These are phyloP conservation scores for Scheffersomyces lignicola DNA, from an alignment of 1,139 yeast genomes.

Conservation along the genomic window DNA sequence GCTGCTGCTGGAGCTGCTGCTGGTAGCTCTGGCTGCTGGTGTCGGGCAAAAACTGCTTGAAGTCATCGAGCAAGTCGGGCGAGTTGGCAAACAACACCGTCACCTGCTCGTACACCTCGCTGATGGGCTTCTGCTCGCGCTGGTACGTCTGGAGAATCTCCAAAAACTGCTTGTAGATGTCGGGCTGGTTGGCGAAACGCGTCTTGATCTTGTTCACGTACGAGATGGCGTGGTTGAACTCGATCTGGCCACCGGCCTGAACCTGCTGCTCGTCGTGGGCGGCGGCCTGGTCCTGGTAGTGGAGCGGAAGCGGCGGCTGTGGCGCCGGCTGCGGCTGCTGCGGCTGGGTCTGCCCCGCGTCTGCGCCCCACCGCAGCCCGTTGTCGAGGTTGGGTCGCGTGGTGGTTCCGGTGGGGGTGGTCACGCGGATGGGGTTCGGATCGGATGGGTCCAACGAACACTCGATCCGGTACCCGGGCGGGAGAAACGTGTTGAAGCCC, in stretches of 20 bases:
- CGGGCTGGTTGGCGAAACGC: constrained; percentile 91
- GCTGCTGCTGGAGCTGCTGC: constrained; percentile 16
- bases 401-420: constrained; percentile 93
- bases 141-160: constrained; percentile 96
- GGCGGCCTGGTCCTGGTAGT: constrained; percentile 17
- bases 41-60: constrained; percentile 93
- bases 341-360: constrained; percentile 11
- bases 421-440: constrained; percentile 89
- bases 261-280: constrained; percentile 21
- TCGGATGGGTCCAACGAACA: constrained; percentile 89
- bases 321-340: constrained; percentile 12
- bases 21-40: constrained; percentile 49
- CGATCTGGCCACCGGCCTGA: constrained; percentile 76
- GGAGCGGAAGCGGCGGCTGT: constrained; percentile 17
- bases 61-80: constrained; percentile 91
- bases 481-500: constrained; percentile 95
- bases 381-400: constrained; percentile 55
- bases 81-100: constrained; percentile 86
- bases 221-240: constrained; percentile 94
- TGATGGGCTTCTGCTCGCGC: constrained; percentile 91
- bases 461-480: constrained; percentile 94
- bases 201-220: constrained; percentile 96
- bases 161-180: constrained; percentile 88
- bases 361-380: constrained; percentile 28
- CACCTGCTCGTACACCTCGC: constrained; percentile 93